Evolutionary conservation across 2,329 filamentous ascomycete species (phyloP).

Genomic region (Colletotrichum sp.): DNA sequence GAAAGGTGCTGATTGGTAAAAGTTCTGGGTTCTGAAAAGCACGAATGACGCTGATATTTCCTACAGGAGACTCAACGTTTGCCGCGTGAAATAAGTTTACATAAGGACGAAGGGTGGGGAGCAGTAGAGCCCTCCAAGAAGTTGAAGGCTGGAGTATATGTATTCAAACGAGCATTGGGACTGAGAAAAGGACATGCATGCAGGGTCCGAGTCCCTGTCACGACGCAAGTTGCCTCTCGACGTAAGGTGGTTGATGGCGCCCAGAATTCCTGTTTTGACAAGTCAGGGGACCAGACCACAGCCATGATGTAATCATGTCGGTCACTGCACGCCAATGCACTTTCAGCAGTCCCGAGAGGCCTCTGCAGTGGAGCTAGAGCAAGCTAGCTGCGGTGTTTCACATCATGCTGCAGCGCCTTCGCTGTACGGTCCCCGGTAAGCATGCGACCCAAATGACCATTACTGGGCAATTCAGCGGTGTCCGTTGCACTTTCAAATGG

Average conservation of each 20-base stretch:
- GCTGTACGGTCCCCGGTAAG: neutral
- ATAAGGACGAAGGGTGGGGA: neutral
- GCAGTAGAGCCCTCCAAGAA: neutral
- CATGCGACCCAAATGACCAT: neutral
- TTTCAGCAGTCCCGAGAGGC: conserved; percentile 1
- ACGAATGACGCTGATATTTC: neutral
- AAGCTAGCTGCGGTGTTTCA: conserved; percentile 8
- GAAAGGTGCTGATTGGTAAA: neutral
- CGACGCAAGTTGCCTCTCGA: neutral
- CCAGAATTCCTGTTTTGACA: conserved; percentile 21
- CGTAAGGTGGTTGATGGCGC: neutral
- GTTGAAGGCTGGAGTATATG: neutral
- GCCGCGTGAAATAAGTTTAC: neutral
- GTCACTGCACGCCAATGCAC: conserved; percentile 19
- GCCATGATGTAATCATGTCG: conserved; percentile 21
- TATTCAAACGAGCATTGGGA: neutral
- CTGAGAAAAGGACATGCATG: neutral
- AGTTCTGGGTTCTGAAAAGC: neutral
- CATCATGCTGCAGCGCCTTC: conserved; percentile 5
- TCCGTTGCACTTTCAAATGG: neutral
- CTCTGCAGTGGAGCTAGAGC: conserved; percentile 9
- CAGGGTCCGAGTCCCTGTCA: neutral
- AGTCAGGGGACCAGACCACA: conserved; percentile 14
- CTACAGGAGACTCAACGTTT: neutral
- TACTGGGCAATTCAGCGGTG: neutral